Percentiles rank a stretch among this genome's conserved stretches.
These are phyloP conservation scores for Zalerion maritima DNA, from an alignment of 495 filamentous ascomycete genomes.

Conservation along the genomic window DNA sequence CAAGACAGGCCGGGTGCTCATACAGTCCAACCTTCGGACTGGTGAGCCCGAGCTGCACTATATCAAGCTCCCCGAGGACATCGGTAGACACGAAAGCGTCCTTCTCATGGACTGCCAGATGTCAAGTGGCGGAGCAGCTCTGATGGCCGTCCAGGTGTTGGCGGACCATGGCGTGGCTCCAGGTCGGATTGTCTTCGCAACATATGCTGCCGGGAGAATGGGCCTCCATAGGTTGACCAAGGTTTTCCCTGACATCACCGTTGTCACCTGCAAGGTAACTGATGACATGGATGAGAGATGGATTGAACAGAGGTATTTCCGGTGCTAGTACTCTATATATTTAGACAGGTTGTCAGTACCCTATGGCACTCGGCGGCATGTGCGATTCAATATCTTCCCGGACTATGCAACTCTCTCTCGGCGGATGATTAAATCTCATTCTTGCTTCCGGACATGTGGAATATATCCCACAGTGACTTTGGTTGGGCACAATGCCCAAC, in stretches of 20 bases:
- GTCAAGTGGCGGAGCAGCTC: constrained; percentile 77
- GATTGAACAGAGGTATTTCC: constrained; percentile 71
- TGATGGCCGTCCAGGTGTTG: constrained; percentile 92
- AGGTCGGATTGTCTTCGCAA: constrained; percentile 75
- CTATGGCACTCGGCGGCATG: too few species aligned
- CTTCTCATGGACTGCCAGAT: constrained; percentile 88
- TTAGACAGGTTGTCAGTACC: too few species aligned
- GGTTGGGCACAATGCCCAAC: too few species aligned
- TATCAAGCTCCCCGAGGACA: constrained; percentile 54
- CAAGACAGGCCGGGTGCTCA: constrained; percentile 73
- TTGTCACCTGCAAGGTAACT: constrained; percentile 69
- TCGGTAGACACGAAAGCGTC: constrained; percentile 59
- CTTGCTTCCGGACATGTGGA: too few species aligned
- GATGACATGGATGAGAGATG: constrained; percentile 64
- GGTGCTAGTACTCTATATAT: too few species aligned
- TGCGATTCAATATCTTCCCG: too few species aligned
- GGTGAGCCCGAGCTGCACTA: constrained; percentile 90
- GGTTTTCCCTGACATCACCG: constrained; percentile 72
- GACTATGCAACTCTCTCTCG: too few species aligned
- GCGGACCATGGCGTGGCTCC: constrained; percentile 87
- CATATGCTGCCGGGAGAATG: constrained; percentile 66
- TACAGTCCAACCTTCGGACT: constrained; percentile 72
- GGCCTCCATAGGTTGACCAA: constrained; percentile 70
- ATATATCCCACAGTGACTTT: too few species aligned
- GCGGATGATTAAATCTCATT: too few species aligned